These are phyloP conservation scores for Chondrus crispus DNA, from an alignment of 23 red algal genomes.

Conservation along the genomic window DNA sequence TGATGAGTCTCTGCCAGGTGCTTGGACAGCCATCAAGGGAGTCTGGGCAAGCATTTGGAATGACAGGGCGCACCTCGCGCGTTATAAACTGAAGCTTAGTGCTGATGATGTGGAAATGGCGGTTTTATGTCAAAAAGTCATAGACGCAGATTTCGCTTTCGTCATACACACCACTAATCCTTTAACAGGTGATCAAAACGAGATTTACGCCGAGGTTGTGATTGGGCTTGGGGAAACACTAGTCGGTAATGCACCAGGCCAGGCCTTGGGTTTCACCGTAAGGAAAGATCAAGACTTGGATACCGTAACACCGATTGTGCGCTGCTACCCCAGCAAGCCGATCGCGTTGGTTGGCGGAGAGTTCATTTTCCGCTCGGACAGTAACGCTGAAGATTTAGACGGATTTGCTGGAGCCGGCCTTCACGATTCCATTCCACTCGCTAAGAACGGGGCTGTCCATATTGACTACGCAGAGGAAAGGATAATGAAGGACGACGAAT, in stretches of 20 bases:
- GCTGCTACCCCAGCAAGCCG: constrained; percentile 70
- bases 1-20: constrained; percentile 49
- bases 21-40: constrained; percentile 78
- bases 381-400: constrained; percentile 83
- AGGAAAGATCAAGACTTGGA: constrained; percentile 43
- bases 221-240: constrained; percentile 73
- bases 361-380: constrained; percentile 82
- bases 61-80: constrained; percentile 87
- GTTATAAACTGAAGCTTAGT: constrained; percentile 68
- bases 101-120: constrained; percentile 92
- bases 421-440: constrained; percentile 67
- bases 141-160: constrained; percentile 92
- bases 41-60: constrained; percentile 96
- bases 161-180: constrained; percentile 89
- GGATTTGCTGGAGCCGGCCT: constrained; percentile 86
- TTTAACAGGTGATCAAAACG: constrained; percentile 43
- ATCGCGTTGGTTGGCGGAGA: constrained; percentile 56
- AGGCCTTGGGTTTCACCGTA: constrained; percentile 69
- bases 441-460: constrained; percentile 2
- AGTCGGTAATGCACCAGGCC: constrained; percentile 75
- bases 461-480: constrained; percentile 56
- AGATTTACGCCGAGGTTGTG: constrained; percentile 76
- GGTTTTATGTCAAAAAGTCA: constrained; percentile 82
- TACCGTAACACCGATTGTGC: constrained; percentile 26
- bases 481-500: constrained; percentile 56